These are phyloP conservation scores for Solanum hybrid DNA, from an alignment of 305 asterid species.

Conservation along the genomic window DNA sequence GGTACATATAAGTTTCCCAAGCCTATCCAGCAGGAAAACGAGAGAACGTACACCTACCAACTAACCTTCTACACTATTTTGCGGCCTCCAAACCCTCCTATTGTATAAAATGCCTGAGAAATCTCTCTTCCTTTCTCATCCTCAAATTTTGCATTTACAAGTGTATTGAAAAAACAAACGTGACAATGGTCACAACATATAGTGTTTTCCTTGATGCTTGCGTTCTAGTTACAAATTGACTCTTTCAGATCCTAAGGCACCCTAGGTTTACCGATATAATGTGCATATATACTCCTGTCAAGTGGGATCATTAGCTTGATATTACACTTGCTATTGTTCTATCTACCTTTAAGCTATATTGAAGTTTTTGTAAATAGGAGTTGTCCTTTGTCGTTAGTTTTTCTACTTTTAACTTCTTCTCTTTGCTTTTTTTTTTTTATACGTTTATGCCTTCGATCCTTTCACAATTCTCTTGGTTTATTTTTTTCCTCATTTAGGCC, in stretches of 20 bases:
- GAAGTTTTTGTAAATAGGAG: background rate
- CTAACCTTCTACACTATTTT: background rate
- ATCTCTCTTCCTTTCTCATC: background rate
- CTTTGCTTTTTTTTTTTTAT: background rate
- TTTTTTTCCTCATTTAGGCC: conserved; percentile 53
- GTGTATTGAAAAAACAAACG: background rate
- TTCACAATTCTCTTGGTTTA: background rate
- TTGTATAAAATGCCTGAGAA: background rate
- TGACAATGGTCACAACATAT: background rate
- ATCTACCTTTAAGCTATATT: background rate
- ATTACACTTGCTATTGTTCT: background rate
- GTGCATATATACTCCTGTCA: background rate
- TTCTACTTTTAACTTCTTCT: conserved; percentile 5
- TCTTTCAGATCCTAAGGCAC: background rate
- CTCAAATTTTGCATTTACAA: background rate
- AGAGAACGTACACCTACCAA: background rate
- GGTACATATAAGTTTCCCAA: background rate
- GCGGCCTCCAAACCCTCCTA: background rate
- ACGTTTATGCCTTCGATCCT: conserved; percentile 5
- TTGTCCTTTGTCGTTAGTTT: background rate
- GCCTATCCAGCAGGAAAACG: background rate
- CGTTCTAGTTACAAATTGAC: background rate
- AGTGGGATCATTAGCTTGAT: background rate
- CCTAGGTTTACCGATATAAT: background rate
- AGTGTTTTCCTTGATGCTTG: conserved; percentile 1